These are phyloP conservation scores for Lolium rigidum DNA, from an alignment of 176 grass and related monocot genomes.

Conservation along the genomic window DNA sequence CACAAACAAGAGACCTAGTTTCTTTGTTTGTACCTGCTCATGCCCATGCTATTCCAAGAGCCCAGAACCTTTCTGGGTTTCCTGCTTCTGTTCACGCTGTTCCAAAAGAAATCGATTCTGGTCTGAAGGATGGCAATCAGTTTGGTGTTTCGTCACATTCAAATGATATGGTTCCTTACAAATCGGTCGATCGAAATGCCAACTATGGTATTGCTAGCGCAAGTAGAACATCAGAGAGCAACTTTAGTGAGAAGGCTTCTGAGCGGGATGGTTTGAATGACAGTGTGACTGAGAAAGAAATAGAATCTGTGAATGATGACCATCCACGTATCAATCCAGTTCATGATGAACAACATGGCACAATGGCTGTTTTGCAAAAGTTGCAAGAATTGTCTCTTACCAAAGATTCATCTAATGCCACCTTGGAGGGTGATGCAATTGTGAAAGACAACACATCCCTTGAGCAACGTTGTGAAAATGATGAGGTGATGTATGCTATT, in stretches of 20 bases:
- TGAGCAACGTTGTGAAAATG: constrained; percentile 12
- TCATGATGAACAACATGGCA: constrained; percentile 26
- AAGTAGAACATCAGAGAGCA: constrained; percentile 47
- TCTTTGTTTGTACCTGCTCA: constrained; percentile 62
- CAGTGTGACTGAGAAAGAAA: constrained; percentile 33
- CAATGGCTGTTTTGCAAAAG: constrained; percentile 22
- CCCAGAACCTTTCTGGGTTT: not conserved
- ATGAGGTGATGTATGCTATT: constrained; percentile 49
- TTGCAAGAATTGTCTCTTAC: constrained; percentile 39
- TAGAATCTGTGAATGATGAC: constrained; percentile 16
- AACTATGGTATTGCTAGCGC: not conserved
- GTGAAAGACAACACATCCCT: constrained; percentile 24
- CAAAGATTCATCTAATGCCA: constrained; percentile 4
- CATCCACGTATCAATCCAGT: constrained; percentile 1
- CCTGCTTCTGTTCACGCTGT: constrained; percentile 22
- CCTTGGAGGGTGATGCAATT: not conserved
- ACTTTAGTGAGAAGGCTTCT: constrained; percentile 38
- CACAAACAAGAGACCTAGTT: constrained; percentile 70
- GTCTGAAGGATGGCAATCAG: constrained; percentile 29
- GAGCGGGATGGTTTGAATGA: constrained; percentile 47
- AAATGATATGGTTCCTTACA: not conserved
- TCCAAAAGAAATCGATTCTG: not conserved
- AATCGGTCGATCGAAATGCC: not conserved
- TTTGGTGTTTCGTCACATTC: constrained; percentile 31
- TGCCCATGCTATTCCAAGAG: constrained; percentile 32